phyloP scores from a whole-genome alignment of 306 rosid genomes.

The Prunus padus region DNA sequence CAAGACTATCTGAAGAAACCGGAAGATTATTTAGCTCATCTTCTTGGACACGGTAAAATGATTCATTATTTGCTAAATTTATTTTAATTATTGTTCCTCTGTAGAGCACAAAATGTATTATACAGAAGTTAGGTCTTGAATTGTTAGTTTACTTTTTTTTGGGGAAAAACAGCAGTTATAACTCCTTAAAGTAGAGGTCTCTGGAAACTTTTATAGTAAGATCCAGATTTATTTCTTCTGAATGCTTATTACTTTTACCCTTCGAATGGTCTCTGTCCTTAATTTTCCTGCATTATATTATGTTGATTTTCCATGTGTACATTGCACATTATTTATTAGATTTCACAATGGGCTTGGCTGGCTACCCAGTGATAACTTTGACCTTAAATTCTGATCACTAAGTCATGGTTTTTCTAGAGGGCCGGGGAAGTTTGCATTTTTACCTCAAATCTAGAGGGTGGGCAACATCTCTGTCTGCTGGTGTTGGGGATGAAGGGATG shows the following conservation, averaged over 20 bases:
- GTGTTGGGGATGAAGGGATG: conserved; percentile 90
- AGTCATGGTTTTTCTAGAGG: conserved; percentile 63
- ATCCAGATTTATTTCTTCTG: neutral
- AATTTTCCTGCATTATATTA: neutral
- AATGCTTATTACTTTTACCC: neutral
- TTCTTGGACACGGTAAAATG: conserved; percentile 94
- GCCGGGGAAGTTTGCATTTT: conserved; percentile 86
- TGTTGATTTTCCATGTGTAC: neutral
- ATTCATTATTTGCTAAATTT: conserved; percentile 15
- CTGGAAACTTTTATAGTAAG: neutral
- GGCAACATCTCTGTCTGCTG: conserved; percentile 86
- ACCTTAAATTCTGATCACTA: conserved; percentile 28
- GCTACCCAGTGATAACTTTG: conserved; percentile 9
- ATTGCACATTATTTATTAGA: neutral
- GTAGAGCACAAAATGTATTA: neutral
- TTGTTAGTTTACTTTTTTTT: neutral
- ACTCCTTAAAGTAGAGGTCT: neutral
- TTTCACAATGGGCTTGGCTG: neutral
- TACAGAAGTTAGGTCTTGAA: neutral
- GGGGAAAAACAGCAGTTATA: neutral
- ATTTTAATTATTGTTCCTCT: neutral
- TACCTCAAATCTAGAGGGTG: conserved; percentile 83
- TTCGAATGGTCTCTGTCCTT: conserved; percentile 1
- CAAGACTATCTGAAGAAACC: conserved; percentile 80
- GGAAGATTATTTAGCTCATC: conserved; percentile 88